A percentile compares a stretch with the other conserved stretches of the same genome.
These are phyloP conservation scores for Telopea speciosissima DNA, from an alignment of 177 flowering plant species.

Conservation along the genomic window DNA sequence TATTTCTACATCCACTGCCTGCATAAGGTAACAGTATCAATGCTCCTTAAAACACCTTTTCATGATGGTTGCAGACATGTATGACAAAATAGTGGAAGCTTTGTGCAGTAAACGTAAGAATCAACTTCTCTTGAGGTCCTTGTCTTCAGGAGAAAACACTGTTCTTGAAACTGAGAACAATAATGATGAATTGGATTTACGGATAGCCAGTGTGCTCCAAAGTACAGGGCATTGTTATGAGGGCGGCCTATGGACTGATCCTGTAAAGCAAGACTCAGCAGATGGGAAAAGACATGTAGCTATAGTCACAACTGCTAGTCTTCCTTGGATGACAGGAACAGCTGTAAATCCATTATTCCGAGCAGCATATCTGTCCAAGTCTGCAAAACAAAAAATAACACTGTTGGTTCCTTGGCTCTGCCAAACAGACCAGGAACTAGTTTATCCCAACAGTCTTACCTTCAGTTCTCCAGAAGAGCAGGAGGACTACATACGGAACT, in stretches of 20 bases:
- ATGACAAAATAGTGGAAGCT: slow-evolving; percentile 82
- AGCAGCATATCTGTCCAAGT: slow-evolving; percentile 87
- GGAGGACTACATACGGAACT: slow-evolving; percentile 75
- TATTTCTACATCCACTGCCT: not conserved
- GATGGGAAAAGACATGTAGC: slow-evolving; percentile 80
- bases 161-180: slow-evolving; percentile 44
- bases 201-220: slow-evolving; percentile 86
- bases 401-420: slow-evolving; percentile 97
- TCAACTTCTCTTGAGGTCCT: slow-evolving; percentile 42
- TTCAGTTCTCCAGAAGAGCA: slow-evolving; percentile 93
- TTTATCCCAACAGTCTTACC: slow-evolving; percentile 74
- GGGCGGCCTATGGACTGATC: slow-evolving; percentile 77
- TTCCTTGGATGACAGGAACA: slow-evolving; percentile 99
- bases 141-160: slow-evolving; percentile 44
- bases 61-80: slow-evolving; percentile 54
- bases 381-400: slow-evolving; percentile 82
- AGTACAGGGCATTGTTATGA: slow-evolving; percentile 91
- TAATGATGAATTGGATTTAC: slow-evolving; percentile 72
- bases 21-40: not conserved
- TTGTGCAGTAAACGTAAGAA: slow-evolving; percentile 73
- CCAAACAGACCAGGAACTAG: slow-evolving; percentile 83
- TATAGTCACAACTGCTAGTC: slow-evolving; percentile 96
- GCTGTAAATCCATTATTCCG: slow-evolving; percentile 97
- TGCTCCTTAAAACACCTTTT: not conserved
- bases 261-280: slow-evolving; percentile 36